Conservation (phyloP, 345 rosid species). For the Eucalyptus melliodora region DNA sequence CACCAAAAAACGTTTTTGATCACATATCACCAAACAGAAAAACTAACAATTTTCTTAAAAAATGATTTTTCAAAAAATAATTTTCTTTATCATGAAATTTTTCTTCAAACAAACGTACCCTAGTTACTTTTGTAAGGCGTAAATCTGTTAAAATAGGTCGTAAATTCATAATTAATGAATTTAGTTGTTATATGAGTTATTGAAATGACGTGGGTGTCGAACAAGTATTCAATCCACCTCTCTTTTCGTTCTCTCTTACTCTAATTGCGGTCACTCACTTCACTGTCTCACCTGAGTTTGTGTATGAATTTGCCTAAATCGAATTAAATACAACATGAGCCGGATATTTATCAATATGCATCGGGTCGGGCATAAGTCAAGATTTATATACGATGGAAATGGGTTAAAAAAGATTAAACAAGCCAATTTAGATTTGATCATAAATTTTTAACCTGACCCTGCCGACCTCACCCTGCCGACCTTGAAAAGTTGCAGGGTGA, state of each 20-base stretch:
- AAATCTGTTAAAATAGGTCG: fast-evolving
- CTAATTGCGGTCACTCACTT: too few relatives aligned
- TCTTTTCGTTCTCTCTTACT: fast-evolving
- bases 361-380: neutral
- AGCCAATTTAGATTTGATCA: neutral
- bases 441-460: too few relatives aligned
- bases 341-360: neutral
- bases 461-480: too few relatives aligned
- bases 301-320: neutral
- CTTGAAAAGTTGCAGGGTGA: too few relatives aligned
- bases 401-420: neutral
- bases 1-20: fast-evolving
- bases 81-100: too few relatives aligned
- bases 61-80: fast-evolving
- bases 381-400: too few relatives aligned
- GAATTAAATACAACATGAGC: neutral
- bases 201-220: fast-evolving
- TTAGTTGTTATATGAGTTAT: too few relatives aligned
- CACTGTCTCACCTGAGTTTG: neutral
- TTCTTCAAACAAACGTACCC: fast-evolving
- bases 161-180: fast-evolving
- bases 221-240: fast-evolving
- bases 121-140: neutral
- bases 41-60: too few relatives aligned
- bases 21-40: neutral